Percentiles rank a stretch among this genome's conserved stretches.
Evolutionary conservation across 345 rosid species (phyloP).

Genomic region (Cardamine occulta): DNA sequence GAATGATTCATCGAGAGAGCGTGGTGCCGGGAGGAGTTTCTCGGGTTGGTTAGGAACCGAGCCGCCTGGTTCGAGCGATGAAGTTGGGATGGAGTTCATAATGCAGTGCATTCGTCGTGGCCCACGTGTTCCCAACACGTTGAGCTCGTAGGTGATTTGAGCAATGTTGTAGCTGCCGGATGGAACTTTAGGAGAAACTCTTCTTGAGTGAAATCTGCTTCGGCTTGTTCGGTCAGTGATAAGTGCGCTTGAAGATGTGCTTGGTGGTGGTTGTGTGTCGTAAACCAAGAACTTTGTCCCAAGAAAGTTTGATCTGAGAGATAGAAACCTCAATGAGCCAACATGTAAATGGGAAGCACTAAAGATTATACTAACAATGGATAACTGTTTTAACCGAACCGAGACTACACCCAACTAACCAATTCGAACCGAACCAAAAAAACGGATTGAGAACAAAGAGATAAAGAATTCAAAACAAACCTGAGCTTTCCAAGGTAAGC

Average conservation of each 20-base stretch:
- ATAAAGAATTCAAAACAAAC: constrained; percentile 37
- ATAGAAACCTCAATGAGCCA: constrained; percentile 9
- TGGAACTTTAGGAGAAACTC: constrained; percentile 72
- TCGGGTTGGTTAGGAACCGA: constrained; percentile 64
- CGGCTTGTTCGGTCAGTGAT: constrained; percentile 56
- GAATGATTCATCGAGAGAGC: constrained; percentile 58
- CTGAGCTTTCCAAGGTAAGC: constrained; percentile 72
- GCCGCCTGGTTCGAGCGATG: constrained; percentile 60
- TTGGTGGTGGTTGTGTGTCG: constrained; percentile 65
- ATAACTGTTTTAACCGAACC: neutral
- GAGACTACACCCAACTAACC: neutral
- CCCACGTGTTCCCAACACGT: constrained; percentile 67
- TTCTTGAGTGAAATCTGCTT: constrained; percentile 59
- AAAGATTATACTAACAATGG: neutral
- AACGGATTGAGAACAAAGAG: neutral
- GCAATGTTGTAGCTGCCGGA: constrained; percentile 64
- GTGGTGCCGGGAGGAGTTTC: constrained; percentile 49
- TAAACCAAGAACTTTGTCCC: constrained; percentile 70
- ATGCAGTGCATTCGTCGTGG: constrained; percentile 69
- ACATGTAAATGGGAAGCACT: neutral
- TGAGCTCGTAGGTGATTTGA: constrained; percentile 60
- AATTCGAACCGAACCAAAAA: neutral
- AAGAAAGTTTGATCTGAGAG: constrained; percentile 64
- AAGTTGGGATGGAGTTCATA: constrained; percentile 66
- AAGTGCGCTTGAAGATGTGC: constrained; percentile 45